These are phyloP conservation scores for Sistotremastrum suecicum DNA, from an alignment of 768 basidiomycete genomes.

Conservation along the genomic window DNA sequence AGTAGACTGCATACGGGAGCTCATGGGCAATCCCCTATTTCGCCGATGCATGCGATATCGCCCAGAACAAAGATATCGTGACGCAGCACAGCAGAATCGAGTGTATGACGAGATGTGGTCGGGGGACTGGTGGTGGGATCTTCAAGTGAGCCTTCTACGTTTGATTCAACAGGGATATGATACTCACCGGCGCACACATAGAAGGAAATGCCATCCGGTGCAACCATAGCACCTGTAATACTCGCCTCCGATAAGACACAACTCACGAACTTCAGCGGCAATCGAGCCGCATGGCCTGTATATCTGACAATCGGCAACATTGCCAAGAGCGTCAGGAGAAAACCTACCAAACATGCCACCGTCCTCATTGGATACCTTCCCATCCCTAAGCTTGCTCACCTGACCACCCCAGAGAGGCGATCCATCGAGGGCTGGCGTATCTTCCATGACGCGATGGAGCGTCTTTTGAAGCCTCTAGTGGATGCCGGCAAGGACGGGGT, in stretches of 20 bases:
- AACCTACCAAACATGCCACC: conserved; percentile 21
- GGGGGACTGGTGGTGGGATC: conserved; percentile 22
- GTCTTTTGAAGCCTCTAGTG: conserved; percentile 19
- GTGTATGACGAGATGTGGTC: conserved; percentile 25
- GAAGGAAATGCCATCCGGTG: conserved; percentile 10
- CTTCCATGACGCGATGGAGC: conserved; percentile 24
- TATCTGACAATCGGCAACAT: conserved; percentile 32
- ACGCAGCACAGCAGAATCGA: conserved; percentile 6
- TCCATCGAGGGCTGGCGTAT: too few species aligned
- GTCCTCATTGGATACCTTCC: conserved; percentile 28
- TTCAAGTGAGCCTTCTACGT: conserved; percentile 16
- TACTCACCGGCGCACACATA: neutral
- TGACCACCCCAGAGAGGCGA: too few species aligned
- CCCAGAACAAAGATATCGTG: conserved; percentile 15
- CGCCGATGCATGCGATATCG: conserved; percentile 15
- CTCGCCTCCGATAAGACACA: conserved; percentile 33
- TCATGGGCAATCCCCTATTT: conserved; percentile 14
- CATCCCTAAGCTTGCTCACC: conserved; percentile 18
- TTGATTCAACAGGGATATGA: too few species aligned
- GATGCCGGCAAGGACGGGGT: conserved; percentile 19
- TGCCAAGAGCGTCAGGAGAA: conserved; percentile 21
- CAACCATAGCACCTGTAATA: conserved; percentile 29
- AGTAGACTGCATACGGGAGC: conserved; percentile 7
- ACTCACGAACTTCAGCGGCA: conserved; percentile 14
- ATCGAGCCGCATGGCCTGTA: conserved; percentile 31